A percentile compares a stretch with the other conserved stretches of the same genome.
Evolutionary conservation across 1,139 yeast genomes (phyloP).

Genomic region (Zygosaccharomyces pseudobailii): DNA sequence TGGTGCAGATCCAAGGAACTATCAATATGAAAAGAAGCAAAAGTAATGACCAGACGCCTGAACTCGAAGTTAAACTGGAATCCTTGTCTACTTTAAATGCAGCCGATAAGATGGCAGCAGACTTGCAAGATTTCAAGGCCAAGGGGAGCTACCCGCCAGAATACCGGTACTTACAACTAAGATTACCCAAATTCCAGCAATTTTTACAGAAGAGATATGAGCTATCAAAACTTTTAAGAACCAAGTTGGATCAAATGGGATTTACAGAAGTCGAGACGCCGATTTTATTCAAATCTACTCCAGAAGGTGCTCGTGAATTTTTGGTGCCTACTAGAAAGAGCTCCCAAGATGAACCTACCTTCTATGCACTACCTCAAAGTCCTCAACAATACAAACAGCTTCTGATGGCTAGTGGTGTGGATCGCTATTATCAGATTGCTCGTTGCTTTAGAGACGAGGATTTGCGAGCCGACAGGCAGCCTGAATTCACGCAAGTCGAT

Average conservation of each 20-base stretch:
- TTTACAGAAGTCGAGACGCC: slow-evolving; percentile 94
- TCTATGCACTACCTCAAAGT: slow-evolving; percentile 92
- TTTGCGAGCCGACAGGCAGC: slow-evolving; percentile 90
- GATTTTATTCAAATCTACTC: slow-evolving; percentile 85
- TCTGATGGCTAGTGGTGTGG: slow-evolving; percentile 88
- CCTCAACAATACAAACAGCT: slow-evolving; percentile 97
- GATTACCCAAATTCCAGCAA: slow-evolving; percentile 57
- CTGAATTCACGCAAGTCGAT: slow-evolving; percentile 95
- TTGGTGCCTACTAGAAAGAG: slow-evolving; percentile 74
- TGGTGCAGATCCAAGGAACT: slow-evolving; percentile 63
- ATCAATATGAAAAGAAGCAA: slow-evolving; percentile 30
- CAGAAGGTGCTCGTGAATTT: slow-evolving; percentile 97
- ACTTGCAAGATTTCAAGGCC: slow-evolving; percentile 50
- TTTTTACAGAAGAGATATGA: slow-evolving; percentile 58
- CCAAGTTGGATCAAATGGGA: slow-evolving; percentile 42
- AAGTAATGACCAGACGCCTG: slow-evolving; percentile 17
- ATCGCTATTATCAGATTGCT: slow-evolving; percentile 84
- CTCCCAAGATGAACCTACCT: slow-evolving; percentile 36
- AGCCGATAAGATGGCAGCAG: slow-evolving; percentile 67
- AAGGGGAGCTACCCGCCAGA: slow-evolving; percentile 64
- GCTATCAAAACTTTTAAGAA: slow-evolving; percentile 53
- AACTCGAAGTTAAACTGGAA: slow-evolving; percentile 55
- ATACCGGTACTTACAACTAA: slow-evolving; percentile 71
- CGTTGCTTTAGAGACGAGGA: slow-evolving; percentile 95
- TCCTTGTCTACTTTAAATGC: slow-evolving; percentile 55